phyloP scores from a whole-genome alignment of 805 yeast genomes.

The Wickerhamiella alocasiicola region DNA sequence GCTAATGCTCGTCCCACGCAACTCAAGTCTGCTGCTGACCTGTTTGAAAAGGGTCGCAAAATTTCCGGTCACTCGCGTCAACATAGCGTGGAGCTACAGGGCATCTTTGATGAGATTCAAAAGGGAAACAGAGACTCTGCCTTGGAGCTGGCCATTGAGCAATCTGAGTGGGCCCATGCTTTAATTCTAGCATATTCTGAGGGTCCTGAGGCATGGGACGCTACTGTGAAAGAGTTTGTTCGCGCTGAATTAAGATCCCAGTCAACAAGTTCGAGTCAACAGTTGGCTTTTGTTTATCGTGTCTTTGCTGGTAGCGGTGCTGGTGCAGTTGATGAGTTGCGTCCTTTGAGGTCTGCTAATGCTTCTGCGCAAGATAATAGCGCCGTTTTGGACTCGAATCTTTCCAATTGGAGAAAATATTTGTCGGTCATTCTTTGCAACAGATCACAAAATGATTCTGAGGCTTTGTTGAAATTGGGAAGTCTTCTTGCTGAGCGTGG shows the following conservation, averaged over 20 bases:
- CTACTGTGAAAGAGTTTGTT: constrained; percentile 46
- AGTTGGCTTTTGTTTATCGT: constrained; percentile 47
- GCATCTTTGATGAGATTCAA: constrained; percentile 33
- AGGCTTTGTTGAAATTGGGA: constrained; percentile 29
- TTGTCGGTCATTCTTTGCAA: constrained; percentile 25
- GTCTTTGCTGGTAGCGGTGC: constrained; percentile 50
- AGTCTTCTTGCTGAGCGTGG: constrained; percentile 29
- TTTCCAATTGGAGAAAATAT: constrained; percentile 25
- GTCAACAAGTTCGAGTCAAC: constrained; percentile 28
- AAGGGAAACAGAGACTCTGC: constrained; percentile 60
- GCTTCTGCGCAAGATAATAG: not conserved
- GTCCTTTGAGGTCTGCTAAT: constrained; percentile 23
- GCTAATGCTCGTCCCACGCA: constrained; percentile 1
- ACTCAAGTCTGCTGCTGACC: constrained; percentile 18
- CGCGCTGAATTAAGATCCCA: constrained; percentile 34
- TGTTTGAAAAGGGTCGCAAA: constrained; percentile 22
- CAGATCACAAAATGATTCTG: constrained; percentile 21
- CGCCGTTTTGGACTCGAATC: constrained; percentile 12
- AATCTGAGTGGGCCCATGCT: constrained; percentile 68
- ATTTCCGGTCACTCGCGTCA: constrained; percentile 6
- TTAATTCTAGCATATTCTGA: constrained; percentile 54
- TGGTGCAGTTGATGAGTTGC: constrained; percentile 40
- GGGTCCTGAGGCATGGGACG: constrained; percentile 48
- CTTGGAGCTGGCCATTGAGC: constrained; percentile 44
- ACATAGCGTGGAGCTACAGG: constrained; percentile 20